A percentile compares a stretch with the other conserved stretches of the same genome.
Evolutionary conservation across 2,329 filamentous ascomycete genomes (phyloP).

Genomic region (Ceratocystis colombiana): DNA sequence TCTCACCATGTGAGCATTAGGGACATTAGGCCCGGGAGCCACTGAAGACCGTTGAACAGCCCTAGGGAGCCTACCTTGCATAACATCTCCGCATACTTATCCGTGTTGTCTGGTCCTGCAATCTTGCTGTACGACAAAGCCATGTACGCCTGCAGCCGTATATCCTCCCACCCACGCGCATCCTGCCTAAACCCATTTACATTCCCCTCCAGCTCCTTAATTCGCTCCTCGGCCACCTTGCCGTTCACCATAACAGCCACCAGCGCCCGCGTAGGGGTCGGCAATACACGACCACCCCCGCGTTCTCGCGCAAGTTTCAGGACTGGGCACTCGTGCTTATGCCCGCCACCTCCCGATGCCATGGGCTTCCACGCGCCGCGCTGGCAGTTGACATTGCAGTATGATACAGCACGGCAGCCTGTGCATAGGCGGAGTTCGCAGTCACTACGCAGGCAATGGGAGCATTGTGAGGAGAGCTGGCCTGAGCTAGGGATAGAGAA

Average conservation of each 20-base stretch:
- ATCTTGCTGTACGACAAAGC: slow-evolving; percentile 38
- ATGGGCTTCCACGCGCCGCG: slow-evolving; percentile 41
- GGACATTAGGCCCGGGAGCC: background rate
- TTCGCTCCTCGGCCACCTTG: slow-evolving; percentile 31
- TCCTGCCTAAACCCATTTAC: slow-evolving; percentile 33
- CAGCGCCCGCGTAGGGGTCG: slow-evolving; percentile 46
- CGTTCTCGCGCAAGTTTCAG: slow-evolving; percentile 36
- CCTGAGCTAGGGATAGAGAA: slow-evolving; percentile 41
- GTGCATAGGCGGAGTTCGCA: slow-evolving; percentile 38
- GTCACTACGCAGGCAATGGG: slow-evolving; percentile 38
- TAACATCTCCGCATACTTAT: slow-evolving; percentile 39
- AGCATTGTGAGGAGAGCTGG: slow-evolving; percentile 39
- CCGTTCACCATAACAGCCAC: slow-evolving; percentile 41
- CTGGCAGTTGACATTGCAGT: slow-evolving; percentile 48
- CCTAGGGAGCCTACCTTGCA: slow-evolving; percentile 40
- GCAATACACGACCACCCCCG: slow-evolving; percentile 34
- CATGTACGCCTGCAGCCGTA: slow-evolving; percentile 41
- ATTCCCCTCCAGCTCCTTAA: slow-evolving; percentile 41
- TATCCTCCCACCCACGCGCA: slow-evolving; percentile 37
- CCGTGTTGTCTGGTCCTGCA: slow-evolving; percentile 33
- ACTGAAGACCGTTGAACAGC: too few relatives aligned
- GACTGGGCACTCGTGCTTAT: slow-evolving; percentile 46
- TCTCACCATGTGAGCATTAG: background rate
- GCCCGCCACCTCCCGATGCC: slow-evolving; percentile 30
- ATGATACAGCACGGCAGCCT: slow-evolving; percentile 43